Evolutionary conservation across 495 filamentous ascomycete species (phyloP), one percentile per base, ranked within the genome.

Genomic region (Schizothecium vesticola): DNA sequence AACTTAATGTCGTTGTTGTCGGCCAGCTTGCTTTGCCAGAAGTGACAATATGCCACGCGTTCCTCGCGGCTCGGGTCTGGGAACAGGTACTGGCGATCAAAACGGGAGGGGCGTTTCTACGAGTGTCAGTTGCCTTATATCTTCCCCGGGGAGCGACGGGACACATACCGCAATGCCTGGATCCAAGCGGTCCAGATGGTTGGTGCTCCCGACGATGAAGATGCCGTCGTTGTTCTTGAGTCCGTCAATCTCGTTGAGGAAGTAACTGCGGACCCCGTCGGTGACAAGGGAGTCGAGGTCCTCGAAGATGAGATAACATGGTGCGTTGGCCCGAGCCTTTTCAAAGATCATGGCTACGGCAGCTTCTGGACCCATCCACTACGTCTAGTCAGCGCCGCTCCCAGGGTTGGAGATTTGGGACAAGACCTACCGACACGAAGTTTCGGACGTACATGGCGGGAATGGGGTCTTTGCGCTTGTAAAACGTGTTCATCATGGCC

Each of bases 221-320:
- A 90, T 87, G 43, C 88, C 88, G 72, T 90, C 84, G 70, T 90
- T 90, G 68, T 79, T 82, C 69, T 87, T 87, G 23, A 92, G 77
- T 0, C 90, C 89, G 69, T 91, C 89, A 3, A 91, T 83, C 70
- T 91, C 87, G 71, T 91, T 91, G 62, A 92, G 80, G 72, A 92
- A 91, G 77, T 88, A 91, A 65, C 81, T 85, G 13, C 88, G 77
- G 23, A 86, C 83, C 10, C 65, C 67, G 57, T 81, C 80, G 2
- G 77, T 81, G 12, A 90, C 83, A 16, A 90, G 75, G 36, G 83
- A 87, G 71, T 91, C 89, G 24, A 91, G 83, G 67, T 91, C 89
- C 75, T 91, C 89, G 55, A 91, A 85, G 57, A 90, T 73, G 63
- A 84, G 73, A 66, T 82, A 78, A 73, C 82, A 87, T 2, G 85